Percentiles rank a stretch among this genome's conserved stretches.
phyloP scores from a whole-genome alignment of 1,284 basidiomycete species.

The Crucibulum parvulum region DNA sequence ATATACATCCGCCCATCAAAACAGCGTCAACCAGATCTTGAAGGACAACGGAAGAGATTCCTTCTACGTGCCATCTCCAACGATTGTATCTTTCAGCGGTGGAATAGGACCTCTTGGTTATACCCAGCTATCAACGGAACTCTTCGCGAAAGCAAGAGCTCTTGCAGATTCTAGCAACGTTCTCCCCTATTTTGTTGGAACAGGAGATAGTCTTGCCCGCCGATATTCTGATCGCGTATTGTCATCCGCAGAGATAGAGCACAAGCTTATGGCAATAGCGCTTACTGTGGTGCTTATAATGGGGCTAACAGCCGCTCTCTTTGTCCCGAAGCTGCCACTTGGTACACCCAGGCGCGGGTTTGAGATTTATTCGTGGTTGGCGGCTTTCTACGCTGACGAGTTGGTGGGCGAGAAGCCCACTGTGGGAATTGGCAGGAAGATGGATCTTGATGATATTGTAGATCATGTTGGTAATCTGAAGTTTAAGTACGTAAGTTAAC shows the following conservation, averaged over 20 bases:
- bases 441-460: too few species aligned
- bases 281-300: constrained; percentile 28
- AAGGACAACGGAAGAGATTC: constrained; percentile 48
- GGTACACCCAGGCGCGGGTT: constrained; percentile 41
- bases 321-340: constrained; percentile 42
- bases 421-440: too few species aligned
- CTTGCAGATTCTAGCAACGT: constrained; percentile 44
- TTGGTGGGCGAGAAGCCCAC: constrained; percentile 13
- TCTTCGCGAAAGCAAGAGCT: constrained; percentile 39
- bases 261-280: constrained; percentile 23
- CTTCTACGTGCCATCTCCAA: constrained; percentile 46
- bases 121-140: constrained; percentile 37
- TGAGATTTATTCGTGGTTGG: constrained; percentile 45
- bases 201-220: constrained; percentile 37
- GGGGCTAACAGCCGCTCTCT: constrained; percentile 38
- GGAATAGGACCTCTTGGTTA: constrained; percentile 43
- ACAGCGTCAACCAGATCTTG: constrained; percentile 45
- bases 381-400: constrained; percentile 43
- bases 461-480: too few species aligned
- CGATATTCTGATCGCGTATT: constrained; percentile 35
- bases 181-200: constrained; percentile 48
- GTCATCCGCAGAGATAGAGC: constrained; percentile 27
- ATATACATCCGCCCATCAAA: constrained; percentile 39
- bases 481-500: too few species aligned
- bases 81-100: constrained; percentile 44